Base-by-base conservation (phyloP, 345 rosid species). In the Physaria fendleri region DNA sequence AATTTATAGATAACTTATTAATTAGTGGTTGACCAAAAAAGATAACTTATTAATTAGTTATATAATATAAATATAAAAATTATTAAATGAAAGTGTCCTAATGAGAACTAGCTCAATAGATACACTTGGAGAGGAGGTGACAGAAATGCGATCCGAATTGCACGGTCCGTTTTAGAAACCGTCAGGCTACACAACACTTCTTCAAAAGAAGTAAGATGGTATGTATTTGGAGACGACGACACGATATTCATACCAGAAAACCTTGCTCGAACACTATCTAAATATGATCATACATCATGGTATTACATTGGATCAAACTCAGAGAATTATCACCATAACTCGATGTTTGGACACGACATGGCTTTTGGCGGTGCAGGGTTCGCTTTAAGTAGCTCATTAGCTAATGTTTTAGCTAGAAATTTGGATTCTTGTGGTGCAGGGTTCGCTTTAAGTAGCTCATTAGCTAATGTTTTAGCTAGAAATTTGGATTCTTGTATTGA, bases 351-450 rank as follows among this genome's bases (percentile, higher is more conserved):
- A 2, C 80, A 82, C 35, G 74, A 72, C 3, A 84, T 84, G 88
- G 98, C 90, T 2, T 88, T 73, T 41, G 82, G 90, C 2, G 96
- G 98, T n/a, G 93, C 73, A 5, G 98, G 98, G 8, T 80, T 77
- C 7, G 96, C 90, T 12, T 64, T 88, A 33, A 92, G 98, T 48
- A 77, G 77, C 61, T 81, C 96, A 3, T 72, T 92, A 29, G 96
- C 96, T 16, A 71, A 72, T 56, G 83, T 79, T 51, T 55, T 92
- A 51, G 88, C 93, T 0, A 83, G 75, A 38, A n/a, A n/a, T n/a
- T n/a, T n/a, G n/a, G n/a, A n/a, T n/a, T n/a, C n/a, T n/a, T n/a
- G n/a, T 2, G 96, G 98, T n/a, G 93, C 73, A 5, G 98, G 98
- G 8, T 80, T 77, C 7, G 96, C 90, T 12, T 64, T 88, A 33